Evolutionary conservation across 2,329 filamentous ascomycete genomes (phyloP), one percentile per base, ranked within the genome.

Genomic region (Chaetomiaceae sp.): DNA sequence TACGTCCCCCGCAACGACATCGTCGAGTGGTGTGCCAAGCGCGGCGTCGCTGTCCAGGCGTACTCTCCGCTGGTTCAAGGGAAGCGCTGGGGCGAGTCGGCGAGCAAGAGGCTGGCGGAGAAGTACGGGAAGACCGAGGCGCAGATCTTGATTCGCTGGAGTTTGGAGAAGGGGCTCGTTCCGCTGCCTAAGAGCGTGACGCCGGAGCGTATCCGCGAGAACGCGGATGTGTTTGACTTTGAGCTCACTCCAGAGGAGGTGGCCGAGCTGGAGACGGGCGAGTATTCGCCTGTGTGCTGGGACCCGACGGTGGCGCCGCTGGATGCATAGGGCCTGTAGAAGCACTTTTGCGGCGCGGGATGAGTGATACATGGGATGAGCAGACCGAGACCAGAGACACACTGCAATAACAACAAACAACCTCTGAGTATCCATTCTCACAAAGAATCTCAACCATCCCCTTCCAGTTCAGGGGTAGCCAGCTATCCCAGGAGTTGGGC

Each of bases 1-100:
- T 96, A 89, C 90, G 81, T 90, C 37, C 76, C 83, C 8, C 77
- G 90, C n/a, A 72, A 76, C 19, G 89, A 96, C 62, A 89, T 96
- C 54, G 82, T 84, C 8, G 72, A 79, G 41, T 96, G 90, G 89
- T 87, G 86, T 60, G 67, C 75, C 56, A 74, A 83, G 66, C 75
- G 81, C 16, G 75, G 75, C 53, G 72, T 87, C 17, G 76, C 81
- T 27, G 66, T 87, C 13, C 76, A 89, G 68, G 81, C 81, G 0
- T 85, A 83, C 63, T 76, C 73, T 37, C 81, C 82, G 12, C 71
- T 85, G 37, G 78, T 83, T 1, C 72, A 77, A 39, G 90, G 87
- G 50, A 72, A 86, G 70, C 84, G 89, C 58, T 82, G 83, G 56
- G 81, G 83, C 35, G 86, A 95, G 56, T 71, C 78, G 55, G 79